Base-by-base conservation (phyloP, 108 stramenopile species). In the Stephanodiscus minutulus region DNA sequence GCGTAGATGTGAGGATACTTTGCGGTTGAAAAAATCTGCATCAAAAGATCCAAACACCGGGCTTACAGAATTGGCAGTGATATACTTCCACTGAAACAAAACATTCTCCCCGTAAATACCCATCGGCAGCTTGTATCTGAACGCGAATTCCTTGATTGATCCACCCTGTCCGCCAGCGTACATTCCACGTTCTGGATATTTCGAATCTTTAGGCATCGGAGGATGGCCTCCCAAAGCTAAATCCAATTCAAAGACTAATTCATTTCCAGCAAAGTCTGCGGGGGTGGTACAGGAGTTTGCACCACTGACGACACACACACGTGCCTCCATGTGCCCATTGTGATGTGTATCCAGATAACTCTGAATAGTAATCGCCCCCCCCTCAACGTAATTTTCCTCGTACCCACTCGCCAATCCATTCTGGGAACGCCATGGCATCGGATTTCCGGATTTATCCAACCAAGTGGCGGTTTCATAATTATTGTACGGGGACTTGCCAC, bases 11-110 rank as follows among this genome's bases (percentile, higher is more conserved):
- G 70, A 22, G 60, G 54, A 53, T 33, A 24, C n/a, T 25, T 67
- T 21, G 44, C 61, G 44, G 41, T 70, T 68, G n/a, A 0, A 12
- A 41, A 8, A 8, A 41, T 67, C 67, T 57, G 69, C 68, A 55
- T 41, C 50, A 43, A 64, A 39, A 52, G 61, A 61, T 28, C 1
- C 62, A 64, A 64, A 5, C 6, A 8, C 50, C 50, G 20, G 24
- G 18, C 55, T 66, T 29, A 66, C 54, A 37, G 66, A 68, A 50
- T 84, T 84, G 66, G 81, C 83, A 9, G 83, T 84, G 37, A 75
- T 64, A 68, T 87, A 87, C 24, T 46, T 60, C 83, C 86, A 87
- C 52, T 84, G 83, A 2, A 84, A 54, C 47, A 87, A 22, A 15
- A 83, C 72, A 41, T 82, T 53, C 18, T 87, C 77, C 17, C 86